Base-by-base conservation (phyloP, 352 stramenopile species). In the Pythium vanterpoolii region DNA sequence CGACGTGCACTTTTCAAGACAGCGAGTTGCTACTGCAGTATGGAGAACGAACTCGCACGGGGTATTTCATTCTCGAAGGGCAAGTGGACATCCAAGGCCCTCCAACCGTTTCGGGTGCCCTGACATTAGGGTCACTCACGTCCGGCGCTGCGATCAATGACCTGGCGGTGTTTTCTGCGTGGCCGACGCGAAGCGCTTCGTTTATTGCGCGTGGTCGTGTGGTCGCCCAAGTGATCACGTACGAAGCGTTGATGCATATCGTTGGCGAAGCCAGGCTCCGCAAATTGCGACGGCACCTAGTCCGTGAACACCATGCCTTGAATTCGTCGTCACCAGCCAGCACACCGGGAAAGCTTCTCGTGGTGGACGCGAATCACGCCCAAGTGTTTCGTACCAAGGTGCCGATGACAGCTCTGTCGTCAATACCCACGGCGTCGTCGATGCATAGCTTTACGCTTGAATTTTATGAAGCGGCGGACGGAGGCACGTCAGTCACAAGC, bases 351-450 rank as follows among this genome's bases (percentile, higher is more conserved):
- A 45, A 56, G 14, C 44, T 57, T 8, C 60, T 56, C 18, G 10
- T 68, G 21, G 52, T 68, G 13, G 60, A 68, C 24, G 36, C 23
- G 9, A 39, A 59, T n/a, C 66, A 77, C 31, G 80, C 72, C 0
- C 80, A 87, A 57, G 62, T 82, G 9, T 87, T 90, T 36, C 66
- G 68, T 8, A 73, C 62, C 1, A 81, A 86, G 50, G 61, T 83
- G 18, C 80, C 76, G 21, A 50, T 31, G 1, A 1, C 43, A 8
- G 16, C 46, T 14, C 39, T 68, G 2, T 28, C 45, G 1, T 39
- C 23, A 11, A 9, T 14, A 7, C 45, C 40, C 18, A 13, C 33
- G 19, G 23, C 34, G 7, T 30, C 45, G 0, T 30, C 45, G 0
- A 18, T 34, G 7, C 76, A 86, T 36, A 63, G 73, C 10, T 69